phyloP scores from a whole-genome alignment of 140 eudicot species.

The Anethum foeniculum region DNA sequence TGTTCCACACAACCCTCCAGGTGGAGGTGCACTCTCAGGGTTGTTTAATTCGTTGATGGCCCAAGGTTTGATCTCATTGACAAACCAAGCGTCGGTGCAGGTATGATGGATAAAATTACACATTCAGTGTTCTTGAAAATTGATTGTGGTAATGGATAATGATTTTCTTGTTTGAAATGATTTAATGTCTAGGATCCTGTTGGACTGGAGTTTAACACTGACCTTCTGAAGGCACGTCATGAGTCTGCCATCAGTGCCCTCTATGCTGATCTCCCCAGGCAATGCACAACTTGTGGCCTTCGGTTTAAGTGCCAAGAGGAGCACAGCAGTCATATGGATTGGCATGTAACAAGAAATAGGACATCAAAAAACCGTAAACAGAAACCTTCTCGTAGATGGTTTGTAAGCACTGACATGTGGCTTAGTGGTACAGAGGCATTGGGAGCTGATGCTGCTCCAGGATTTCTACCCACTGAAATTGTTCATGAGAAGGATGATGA shows the following conservation, averaged over 20 bases:
- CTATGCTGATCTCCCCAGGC: constrained; percentile 78
- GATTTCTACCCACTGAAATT: constrained; percentile 64
- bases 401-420: constrained; percentile 77
- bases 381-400: constrained; percentile 95
- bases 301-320: constrained; percentile 86
- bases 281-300: constrained; percentile 90
- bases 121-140: background rate
- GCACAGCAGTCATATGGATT: constrained; percentile 96
- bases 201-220: constrained; percentile 77
- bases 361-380: constrained; percentile 74
- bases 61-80: constrained; percentile 73
- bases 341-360: constrained; percentile 94
- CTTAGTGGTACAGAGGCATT: constrained; percentile 88
- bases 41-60: constrained; percentile 67
- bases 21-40: constrained; percentile 56
- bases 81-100: constrained; percentile 50
- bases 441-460: constrained; percentile 76
- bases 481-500: constrained; percentile 67
- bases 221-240: constrained; percentile 72
- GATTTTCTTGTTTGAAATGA: constrained; percentile 4
- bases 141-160: background rate
- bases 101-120: constrained; percentile 22
- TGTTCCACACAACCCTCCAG: constrained; percentile 32
- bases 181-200: constrained; percentile 54
- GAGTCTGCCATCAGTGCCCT: constrained; percentile 65